Evolutionary conservation across 2,329 filamentous ascomycete genomes (phyloP).

Genomic region (Verticillium nonalfalfae): DNA sequence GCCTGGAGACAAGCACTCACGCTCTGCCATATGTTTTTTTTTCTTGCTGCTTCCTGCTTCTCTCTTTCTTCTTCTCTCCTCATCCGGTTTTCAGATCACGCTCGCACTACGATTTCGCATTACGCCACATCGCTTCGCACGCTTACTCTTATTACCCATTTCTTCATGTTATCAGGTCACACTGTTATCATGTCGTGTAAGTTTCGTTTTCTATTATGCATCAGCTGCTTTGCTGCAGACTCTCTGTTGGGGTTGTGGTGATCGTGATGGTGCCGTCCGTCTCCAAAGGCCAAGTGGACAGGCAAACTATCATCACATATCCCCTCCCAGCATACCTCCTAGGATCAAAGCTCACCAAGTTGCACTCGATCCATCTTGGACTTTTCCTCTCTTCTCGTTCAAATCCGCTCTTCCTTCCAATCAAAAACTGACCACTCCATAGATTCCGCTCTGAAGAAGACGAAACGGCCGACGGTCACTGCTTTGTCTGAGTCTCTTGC

Average conservation of each 20-base stretch:
- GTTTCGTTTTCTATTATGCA: neutral
- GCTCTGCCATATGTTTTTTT: neutral
- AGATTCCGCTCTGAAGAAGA: neutral
- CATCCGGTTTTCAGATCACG: neutral
- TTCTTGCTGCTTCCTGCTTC: neutral
- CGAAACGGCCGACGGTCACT: neutral
- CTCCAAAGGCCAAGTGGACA: too few relatives aligned
- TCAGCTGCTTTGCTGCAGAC: neutral
- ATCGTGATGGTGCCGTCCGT: neutral
- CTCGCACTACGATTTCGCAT: neutral
- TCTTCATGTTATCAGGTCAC: neutral
- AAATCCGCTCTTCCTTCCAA: neutral
- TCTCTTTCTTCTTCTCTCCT: neutral
- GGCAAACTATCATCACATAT: too few relatives aligned
- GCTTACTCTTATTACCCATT: neutral
- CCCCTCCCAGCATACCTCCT: too few relatives aligned
- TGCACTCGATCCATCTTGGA: neutral
- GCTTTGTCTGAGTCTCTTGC: neutral
- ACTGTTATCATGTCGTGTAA: neutral
- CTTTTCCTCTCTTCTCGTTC: neutral
- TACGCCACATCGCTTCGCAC: neutral
- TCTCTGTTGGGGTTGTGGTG: neutral
- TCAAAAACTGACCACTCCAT: neutral
- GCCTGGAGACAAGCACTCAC: too few relatives aligned
- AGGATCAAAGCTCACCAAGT: too few relatives aligned